phyloP scores from a whole-genome alignment of 202 grass and related monocot genomes.

The Panicum hallii region DNA sequence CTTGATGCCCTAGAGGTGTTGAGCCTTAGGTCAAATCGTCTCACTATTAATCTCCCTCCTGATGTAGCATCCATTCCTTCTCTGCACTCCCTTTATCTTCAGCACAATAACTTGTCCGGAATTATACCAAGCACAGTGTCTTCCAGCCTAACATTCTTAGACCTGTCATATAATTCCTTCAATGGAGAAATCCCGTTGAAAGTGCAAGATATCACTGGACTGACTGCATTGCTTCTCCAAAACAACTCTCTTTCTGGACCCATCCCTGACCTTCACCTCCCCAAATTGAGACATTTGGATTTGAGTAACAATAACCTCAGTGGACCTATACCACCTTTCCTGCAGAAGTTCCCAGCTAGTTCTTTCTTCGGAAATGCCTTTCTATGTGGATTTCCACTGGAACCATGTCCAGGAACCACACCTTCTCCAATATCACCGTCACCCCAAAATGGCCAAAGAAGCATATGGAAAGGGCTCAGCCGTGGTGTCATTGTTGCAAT shows the following conservation, averaged over 20 bases:
- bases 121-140: constrained; percentile 75
- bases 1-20: constrained; percentile 88
- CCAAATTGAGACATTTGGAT: constrained; percentile 76
- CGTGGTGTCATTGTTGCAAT: constrained; percentile 63
- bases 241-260: constrained; percentile 91
- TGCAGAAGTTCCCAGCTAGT: constrained; percentile 68
- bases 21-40: constrained; percentile 89
- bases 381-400: constrained; percentile 78
- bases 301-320: constrained; percentile 93
- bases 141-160: constrained; percentile 71
- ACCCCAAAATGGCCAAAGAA: constrained; percentile 40
- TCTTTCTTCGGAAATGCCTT: constrained; percentile 85
- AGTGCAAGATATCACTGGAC: constrained; percentile 69
- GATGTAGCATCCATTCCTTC: constrained; percentile 89
- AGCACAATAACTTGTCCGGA: constrained; percentile 87
- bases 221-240: constrained; percentile 78
- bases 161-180: constrained; percentile 90
- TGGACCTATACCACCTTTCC: constrained; percentile 75
- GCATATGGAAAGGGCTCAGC: constrained; percentile 63
- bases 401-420: constrained; percentile 58
- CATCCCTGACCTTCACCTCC: constrained; percentile 72
- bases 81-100: constrained; percentile 80
- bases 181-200: constrained; percentile 70
- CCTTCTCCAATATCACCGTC: constrained; percentile 58
- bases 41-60: constrained; percentile 68